Base-by-base conservation (phyloP, 2,329 filamentous ascomycete species). In the Pseudofabraea citricarpa region DNA sequence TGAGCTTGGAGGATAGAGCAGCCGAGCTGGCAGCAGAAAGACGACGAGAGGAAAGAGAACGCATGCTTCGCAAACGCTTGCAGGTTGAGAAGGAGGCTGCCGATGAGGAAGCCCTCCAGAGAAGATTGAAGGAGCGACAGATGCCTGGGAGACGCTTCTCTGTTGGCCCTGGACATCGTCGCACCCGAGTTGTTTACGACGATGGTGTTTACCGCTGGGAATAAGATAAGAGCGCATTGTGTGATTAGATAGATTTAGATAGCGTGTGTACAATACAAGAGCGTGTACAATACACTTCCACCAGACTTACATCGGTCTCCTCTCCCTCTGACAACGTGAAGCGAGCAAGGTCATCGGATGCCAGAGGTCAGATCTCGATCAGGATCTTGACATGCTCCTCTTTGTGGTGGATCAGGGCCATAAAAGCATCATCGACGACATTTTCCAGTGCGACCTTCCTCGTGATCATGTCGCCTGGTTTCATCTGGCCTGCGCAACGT, bases 331-430 rank as follows among this genome's bases (percentile, higher is more conserved):
- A n/a, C n/a, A n/a, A n/a, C n/a, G n/a, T n/a, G n/a, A n/a, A n/a
- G n/a, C n/a, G n/a, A n/a, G n/a, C n/a, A n/a, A n/a, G n/a, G n/a
- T n/a, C n/a, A n/a, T n/a, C n/a, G n/a, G n/a, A n/a, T n/a, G n/a
- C n/a, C n/a, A n/a, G n/a, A n/a, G n/a, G n/a, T 23, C 18, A 37
- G 26, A 54, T 50, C 44, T 79, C 71, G 2, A 83, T 74, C 36
- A 83, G 50, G 22, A 83, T 76, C 63, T 83, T 83, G 21, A 82
- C 77, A 53, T 83, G 76, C 41, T 71, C 75, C 36, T 82, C 76
- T 54, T 78, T 80, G 48, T 83, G 72, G 6, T 74, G 61, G 24
- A 81, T 73, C 43, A 83, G 60, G 1, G 75, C 68, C 44, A 72
- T 67, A 50, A 82, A 76, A 0, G 77, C 80, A 27, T 75, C 68